Evolutionary conservation across 345 rosid species (phyloP).

Genomic region (Populus simonii): DNA sequence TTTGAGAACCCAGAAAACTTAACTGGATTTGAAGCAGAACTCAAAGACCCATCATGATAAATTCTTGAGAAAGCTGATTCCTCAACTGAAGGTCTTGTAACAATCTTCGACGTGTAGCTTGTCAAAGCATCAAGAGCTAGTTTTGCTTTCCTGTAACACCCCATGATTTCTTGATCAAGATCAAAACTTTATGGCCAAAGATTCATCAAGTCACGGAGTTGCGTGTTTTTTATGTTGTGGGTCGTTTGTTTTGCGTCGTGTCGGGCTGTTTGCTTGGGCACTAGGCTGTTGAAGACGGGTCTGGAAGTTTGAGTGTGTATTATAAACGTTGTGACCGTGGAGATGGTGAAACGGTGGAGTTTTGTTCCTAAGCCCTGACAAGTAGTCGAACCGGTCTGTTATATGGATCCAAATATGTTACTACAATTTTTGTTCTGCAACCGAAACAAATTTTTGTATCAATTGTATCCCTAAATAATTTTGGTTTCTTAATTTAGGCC

Average conservation of each 20-base stretch:
- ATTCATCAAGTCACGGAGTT: neutral
- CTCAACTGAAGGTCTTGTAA: constrained; percentile 24
- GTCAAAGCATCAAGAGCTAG: constrained; percentile 46
- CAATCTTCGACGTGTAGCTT: constrained; percentile 33
- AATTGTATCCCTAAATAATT: neutral
- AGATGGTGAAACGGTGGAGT: neutral
- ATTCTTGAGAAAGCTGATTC: constrained; percentile 31
- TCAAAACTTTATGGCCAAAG: neutral
- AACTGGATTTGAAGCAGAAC: constrained; percentile 22
- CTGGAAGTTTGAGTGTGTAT: no score
- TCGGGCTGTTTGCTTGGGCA: neutral
- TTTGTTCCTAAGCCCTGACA: neutral
- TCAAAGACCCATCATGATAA: constrained; percentile 21
- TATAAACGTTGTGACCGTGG: no score
- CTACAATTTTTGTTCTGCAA: neutral
- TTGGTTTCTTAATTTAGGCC: neutral
- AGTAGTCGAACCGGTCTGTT: neutral
- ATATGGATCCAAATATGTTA: neutral
- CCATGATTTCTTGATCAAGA: constrained; percentile 36
- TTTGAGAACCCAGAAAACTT: constrained; percentile 42
- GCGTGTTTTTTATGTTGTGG: no score
- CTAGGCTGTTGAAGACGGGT: neutral
- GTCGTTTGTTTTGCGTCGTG: neutral
- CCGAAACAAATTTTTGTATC: neutral
- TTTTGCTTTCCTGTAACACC: constrained; percentile 47